Base-by-base conservation (phyloP, 352 stramenopile genomes). In the Globisporangium paroecandrum region DNA sequence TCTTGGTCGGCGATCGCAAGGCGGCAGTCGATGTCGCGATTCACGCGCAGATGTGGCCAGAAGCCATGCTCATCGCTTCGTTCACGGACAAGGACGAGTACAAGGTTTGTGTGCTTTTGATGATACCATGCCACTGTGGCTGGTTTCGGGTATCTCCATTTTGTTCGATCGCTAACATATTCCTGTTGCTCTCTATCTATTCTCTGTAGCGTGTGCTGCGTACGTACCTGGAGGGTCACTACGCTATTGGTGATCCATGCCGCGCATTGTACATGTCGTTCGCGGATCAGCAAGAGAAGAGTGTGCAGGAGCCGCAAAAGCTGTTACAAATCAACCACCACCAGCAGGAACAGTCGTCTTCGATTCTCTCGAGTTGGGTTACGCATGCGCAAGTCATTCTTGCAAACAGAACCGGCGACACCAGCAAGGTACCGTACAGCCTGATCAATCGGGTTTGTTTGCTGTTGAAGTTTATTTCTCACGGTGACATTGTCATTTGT, bases 21-120 rank as follows among this genome's bases (percentile, higher is more conserved):
- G 78, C 69, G 8, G 85, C 89, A 3, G 81, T 95, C 29, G 86
- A 89, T 60, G 66, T 82, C n/a, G 85, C 89, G n/a, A 90, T 93
- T 41, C 70, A 78, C 32, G 79, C 85, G 12, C 82, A 95, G 43
- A 90, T 96, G 83, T 96, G 89, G 89, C 82, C 89, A 0, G 85
- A 96, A 71, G 89, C 89, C 1, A 94, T 96, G 78, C 74, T 96
- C 2, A 91, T 96, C 53, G 87, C 82, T 32, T 94, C 85, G 7
- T 93, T 93, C 69, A 93, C 86, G 0, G 86, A 90, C 68, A 92
- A 91, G 29, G 87, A 94, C 49, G 82, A 93, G 66, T 96, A 95
- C 76, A 93, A 85, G 73, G 81, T 70, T 57, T 9, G 58, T 49
- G 10, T 46, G 43, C 20, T 20, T n/a, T 27, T 10, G 32, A 38